These are phyloP conservation scores for Hymenoscyphus linearis DNA, from an alignment of 2,329 filamentous ascomycete genomes.

Conservation along the genomic window DNA sequence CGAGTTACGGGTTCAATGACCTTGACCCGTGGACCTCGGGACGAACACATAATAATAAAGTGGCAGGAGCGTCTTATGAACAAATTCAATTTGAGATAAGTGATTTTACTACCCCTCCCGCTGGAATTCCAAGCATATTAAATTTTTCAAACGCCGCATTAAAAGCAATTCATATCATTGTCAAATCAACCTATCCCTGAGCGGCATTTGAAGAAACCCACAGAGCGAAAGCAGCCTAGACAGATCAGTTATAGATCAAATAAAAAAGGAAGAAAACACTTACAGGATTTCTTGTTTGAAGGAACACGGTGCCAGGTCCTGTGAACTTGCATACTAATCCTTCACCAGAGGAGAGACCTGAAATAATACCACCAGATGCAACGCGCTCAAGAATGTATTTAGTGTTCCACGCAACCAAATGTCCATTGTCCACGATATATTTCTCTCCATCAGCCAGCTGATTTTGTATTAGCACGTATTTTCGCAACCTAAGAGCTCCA, in stretches of 20 bases:
- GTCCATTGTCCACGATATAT: slow-evolving; percentile 89
- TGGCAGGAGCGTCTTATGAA: not conserved
- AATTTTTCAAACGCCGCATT: not conserved
- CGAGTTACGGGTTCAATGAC: not conserved
- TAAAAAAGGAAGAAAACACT: slow-evolving; percentile 30
- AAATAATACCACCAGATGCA: slow-evolving; percentile 87
- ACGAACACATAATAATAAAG: not conserved
- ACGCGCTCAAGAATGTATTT: slow-evolving; percentile 89
- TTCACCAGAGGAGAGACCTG: slow-evolving; percentile 74
- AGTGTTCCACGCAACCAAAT: slow-evolving; percentile 94
- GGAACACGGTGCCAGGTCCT: slow-evolving; percentile 82
- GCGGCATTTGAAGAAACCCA: slow-evolving; percentile 29
- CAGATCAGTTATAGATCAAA: not conserved
- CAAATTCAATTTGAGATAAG: not conserved
- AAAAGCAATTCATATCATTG: not conserved
- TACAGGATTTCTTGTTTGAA: slow-evolving; percentile 85
- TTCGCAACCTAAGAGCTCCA: not conserved
- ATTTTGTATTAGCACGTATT: not conserved
- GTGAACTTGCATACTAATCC: slow-evolving; percentile 93
- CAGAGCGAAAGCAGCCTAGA: slow-evolving; percentile 26
- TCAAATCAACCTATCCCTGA: not conserved
- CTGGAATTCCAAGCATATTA: not conserved
- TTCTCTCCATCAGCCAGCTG: slow-evolving; percentile 64
- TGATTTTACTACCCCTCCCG: not conserved
- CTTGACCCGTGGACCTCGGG: too few species aligned